Conservation (phyloP, 1,284 basidiomycete species). For the Ustilago hordei region DNA sequence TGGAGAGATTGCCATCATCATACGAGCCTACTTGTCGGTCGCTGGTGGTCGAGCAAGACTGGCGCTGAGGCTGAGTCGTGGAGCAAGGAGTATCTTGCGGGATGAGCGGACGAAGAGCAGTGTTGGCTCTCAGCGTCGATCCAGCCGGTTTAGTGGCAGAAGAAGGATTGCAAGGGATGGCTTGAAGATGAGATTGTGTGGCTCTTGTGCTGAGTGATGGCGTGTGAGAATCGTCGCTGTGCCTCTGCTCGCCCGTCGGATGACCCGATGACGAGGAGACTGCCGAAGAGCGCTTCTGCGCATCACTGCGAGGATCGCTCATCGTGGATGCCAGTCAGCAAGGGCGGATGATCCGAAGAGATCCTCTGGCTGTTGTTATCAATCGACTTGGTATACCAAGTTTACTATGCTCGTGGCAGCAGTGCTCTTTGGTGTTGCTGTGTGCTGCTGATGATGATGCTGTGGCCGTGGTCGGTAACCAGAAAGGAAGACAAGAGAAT, state of each 20-base stretch:
- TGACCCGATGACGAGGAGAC: conserved; percentile 3
- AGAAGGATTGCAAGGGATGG: conserved; percentile 28
- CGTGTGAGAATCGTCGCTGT: conserved; percentile 30
- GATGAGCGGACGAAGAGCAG: conserved; percentile 26
- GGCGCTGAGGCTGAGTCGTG: conserved; percentile 22
- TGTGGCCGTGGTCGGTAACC: too few relatives aligned
- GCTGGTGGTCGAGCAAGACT: conserved; percentile 18
- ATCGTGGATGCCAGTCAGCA: conserved; percentile 6
- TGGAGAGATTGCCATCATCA: conserved; percentile 29
- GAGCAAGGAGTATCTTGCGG: conserved; percentile 28
- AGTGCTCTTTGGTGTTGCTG: too few relatives aligned
- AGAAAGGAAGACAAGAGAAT: too few relatives aligned
- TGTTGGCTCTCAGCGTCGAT: conserved; percentile 33
- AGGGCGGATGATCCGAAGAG: neutral
- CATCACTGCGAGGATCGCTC: conserved; percentile 45
- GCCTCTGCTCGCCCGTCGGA: conserved; percentile 3
- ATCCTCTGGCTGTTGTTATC: neutral
- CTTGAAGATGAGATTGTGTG: conserved; percentile 49
- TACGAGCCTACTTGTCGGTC: conserved; percentile 27
- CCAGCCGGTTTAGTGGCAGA: conserved; percentile 26
- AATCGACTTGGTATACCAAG: neutral
- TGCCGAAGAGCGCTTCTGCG: conserved; percentile 15
- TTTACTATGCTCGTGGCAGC: too few relatives aligned
- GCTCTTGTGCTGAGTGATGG: conserved; percentile 58
- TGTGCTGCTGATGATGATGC: neutral